Percentiles rank a stretch among this genome's conserved stretches.
Conservation (phyloP, 352 stramenopile species). For the Globisporangium camurandrum region DNA sequence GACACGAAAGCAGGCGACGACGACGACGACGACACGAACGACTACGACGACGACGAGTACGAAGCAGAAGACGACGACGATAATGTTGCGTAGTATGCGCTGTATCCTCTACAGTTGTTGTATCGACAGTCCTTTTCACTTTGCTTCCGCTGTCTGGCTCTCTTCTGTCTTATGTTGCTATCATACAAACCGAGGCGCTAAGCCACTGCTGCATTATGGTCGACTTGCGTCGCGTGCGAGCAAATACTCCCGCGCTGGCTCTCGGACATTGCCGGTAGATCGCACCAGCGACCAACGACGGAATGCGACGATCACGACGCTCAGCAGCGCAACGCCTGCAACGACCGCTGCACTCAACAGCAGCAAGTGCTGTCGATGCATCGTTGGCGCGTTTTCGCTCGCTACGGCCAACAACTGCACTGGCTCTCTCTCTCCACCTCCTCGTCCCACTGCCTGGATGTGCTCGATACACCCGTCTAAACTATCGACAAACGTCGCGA, state of each 20-base stretch:
- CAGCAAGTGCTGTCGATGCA: conserved; percentile 18
- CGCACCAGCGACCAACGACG: conserved; percentile 20
- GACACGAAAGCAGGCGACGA: conserved; percentile 6
- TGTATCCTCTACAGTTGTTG: too few relatives aligned
- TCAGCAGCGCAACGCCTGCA: conserved; percentile 23
- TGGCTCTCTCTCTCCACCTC: too few relatives aligned
- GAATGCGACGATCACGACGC: conserved; percentile 29
- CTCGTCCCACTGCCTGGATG: neutral
- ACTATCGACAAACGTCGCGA: conserved; percentile 27
- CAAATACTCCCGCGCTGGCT: conserved; percentile 51
- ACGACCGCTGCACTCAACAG: conserved; percentile 25
- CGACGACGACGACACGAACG: conserved; percentile 6
- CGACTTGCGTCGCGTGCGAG: conserved; percentile 20
- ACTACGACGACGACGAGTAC: conserved; percentile 35
- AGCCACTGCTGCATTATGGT: too few relatives aligned
- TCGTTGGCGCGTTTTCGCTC: too few relatives aligned
- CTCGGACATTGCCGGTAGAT: conserved; percentile 15
- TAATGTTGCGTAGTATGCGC: too few relatives aligned
- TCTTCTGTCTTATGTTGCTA: neutral
- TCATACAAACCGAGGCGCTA: too few relatives aligned
- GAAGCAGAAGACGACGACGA: conserved; percentile 47
- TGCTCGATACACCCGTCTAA: conserved; percentile 33
- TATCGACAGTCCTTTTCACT: too few relatives aligned
- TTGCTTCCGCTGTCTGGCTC: neutral
- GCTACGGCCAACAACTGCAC: too few relatives aligned